Evolutionary conservation across 2,329 filamentous ascomycete genomes (phyloP).

Genomic region (Zopfia rhizophila): DNA sequence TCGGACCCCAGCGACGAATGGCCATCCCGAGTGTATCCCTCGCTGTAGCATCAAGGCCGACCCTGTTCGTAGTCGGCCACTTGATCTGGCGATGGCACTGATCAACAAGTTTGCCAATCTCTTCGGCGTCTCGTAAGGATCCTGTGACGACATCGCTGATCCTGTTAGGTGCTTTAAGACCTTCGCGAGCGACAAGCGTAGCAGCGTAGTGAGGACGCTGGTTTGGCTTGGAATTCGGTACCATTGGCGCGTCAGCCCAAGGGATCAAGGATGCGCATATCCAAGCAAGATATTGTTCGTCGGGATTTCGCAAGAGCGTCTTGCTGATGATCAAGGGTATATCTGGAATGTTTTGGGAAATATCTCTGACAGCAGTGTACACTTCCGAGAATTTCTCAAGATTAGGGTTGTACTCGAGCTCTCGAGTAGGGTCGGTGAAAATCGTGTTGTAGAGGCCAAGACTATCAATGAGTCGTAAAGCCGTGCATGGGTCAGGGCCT

Average conservation of each 20-base stretch:
- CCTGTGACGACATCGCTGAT: conserved; percentile 73
- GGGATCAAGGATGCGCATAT: conserved; percentile 78
- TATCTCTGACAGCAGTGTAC: conserved; percentile 68
- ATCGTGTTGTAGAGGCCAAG: conserved; percentile 77
- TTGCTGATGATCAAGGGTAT: conserved; percentile 56
- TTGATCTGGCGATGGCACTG: conserved; percentile 59
- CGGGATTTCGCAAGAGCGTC: conserved; percentile 68
- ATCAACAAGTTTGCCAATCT: conserved; percentile 72
- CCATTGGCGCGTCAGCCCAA: conserved; percentile 68
- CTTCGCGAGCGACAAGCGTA: conserved; percentile 75
- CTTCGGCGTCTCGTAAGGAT: conserved; percentile 68
- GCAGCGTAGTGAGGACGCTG: conserved; percentile 57
- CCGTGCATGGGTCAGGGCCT: conserved; percentile 68
- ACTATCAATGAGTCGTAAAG: conserved; percentile 73
- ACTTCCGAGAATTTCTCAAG: conserved; percentile 69
- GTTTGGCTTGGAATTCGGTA: conserved; percentile 60
- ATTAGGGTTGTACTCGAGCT: conserved; percentile 65
- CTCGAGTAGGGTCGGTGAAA: conserved; percentile 74
- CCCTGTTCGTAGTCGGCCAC: conserved; percentile 58
- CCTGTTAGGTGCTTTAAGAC: conserved; percentile 82
- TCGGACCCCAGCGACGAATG: conserved; percentile 75
- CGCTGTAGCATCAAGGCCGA: conserved; percentile 51
- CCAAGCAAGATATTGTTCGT: conserved; percentile 80
- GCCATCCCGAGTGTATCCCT: conserved; percentile 78
- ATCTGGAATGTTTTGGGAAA: conserved; percentile 49